A percentile compares a stretch with the other conserved stretches of the same genome.
Evolutionary conservation across 2,329 filamentous ascomycete genomes (phyloP).

Genomic region (Thermoascus crustaceus): DNA sequence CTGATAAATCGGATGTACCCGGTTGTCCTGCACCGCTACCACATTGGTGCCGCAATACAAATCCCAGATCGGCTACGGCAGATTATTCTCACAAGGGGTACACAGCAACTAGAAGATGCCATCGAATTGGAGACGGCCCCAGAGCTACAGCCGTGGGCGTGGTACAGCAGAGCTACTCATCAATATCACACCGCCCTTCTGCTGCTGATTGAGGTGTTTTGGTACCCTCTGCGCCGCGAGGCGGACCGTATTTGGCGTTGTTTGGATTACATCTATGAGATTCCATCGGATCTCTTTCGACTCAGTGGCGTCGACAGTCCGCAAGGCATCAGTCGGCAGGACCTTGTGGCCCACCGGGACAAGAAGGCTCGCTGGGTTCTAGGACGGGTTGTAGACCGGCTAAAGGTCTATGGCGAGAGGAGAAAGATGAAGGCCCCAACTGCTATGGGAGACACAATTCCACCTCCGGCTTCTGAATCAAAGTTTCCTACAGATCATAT

Average conservation of each 20-base stretch:
- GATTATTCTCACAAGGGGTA: slow-evolving; percentile 55
- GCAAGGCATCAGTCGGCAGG: slow-evolving; percentile 8
- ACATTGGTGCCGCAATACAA: slow-evolving; percentile 33
- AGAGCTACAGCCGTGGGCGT: slow-evolving; percentile 52
- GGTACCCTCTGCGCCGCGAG: slow-evolving; percentile 48
- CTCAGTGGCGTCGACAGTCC: slow-evolving; percentile 1
- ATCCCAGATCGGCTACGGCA: slow-evolving; percentile 51
- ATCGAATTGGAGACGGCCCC: slow-evolving; percentile 48
- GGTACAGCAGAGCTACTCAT: slow-evolving; percentile 64
- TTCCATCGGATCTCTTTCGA: slow-evolving; percentile 42
- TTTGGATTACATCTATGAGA: slow-evolving; percentile 62
- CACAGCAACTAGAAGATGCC: slow-evolving; percentile 46
- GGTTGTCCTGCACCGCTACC: slow-evolving; percentile 61
- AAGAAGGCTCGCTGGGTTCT: slow-evolving; percentile 56
- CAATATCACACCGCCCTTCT: slow-evolving; percentile 66
- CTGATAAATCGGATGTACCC: slow-evolving; percentile 56
- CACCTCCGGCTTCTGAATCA: neutral
- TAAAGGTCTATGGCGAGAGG: slow-evolving; percentile 21
- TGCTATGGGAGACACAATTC: slow-evolving; percentile 9
- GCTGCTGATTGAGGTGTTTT: slow-evolving; percentile 59
- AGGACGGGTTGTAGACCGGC: slow-evolving; percentile 48
- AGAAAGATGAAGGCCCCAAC: slow-evolving; percentile 20
- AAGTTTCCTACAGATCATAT: neutral
- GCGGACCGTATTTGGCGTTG: slow-evolving; percentile 62
- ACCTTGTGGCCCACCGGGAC: slow-evolving; percentile 28